These are phyloP conservation scores for Epithele typhae DNA, from an alignment of 768 basidiomycete species.

Conservation along the genomic window DNA sequence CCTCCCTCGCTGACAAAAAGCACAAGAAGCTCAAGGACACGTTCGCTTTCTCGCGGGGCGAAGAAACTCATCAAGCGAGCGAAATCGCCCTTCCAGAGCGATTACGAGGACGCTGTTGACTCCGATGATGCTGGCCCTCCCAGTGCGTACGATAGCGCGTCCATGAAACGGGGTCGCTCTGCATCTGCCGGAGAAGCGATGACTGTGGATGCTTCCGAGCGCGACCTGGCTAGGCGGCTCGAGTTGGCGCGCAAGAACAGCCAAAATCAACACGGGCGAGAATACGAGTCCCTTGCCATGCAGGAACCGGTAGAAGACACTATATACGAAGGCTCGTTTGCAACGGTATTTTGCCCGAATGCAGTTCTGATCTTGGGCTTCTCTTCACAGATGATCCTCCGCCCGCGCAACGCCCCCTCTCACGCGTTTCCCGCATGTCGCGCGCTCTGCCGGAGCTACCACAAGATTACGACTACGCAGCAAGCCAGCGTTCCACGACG, in stretches of 20 bases:
- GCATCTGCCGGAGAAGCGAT: conserved; percentile 25
- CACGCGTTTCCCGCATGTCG: conserved; percentile 39
- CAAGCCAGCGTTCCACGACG: conserved; percentile 40
- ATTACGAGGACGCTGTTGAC: conserved; percentile 24
- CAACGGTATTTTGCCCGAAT: no score
- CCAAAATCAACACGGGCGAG: conserved; percentile 60
- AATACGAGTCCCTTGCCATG: conserved; percentile 33
- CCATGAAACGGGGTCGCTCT: conserved; percentile 17
- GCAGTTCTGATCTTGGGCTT: no score
- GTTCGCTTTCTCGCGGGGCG: conserved; percentile 33
- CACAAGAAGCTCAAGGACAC: conserved; percentile 25
- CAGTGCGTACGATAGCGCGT: conserved; percentile 31
- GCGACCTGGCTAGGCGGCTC: conserved; percentile 70
- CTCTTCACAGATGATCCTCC: conserved; percentile 53
- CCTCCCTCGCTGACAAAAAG: conserved; percentile 29
- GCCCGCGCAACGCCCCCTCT: conserved; percentile 47
- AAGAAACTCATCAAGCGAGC: conserved; percentile 45
- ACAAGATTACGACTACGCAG: conserved; percentile 17
- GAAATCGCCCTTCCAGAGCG: conserved; percentile 37
- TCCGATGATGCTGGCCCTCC: conserved; percentile 12
- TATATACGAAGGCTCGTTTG: conserved; percentile 73
- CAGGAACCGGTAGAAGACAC: conserved; percentile 55
- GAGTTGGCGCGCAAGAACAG: conserved; percentile 85
- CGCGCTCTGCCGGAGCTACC: conserved; percentile 28
- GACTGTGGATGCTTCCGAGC: conserved; percentile 62